These are phyloP conservation scores for Urtica urens DNA, from an alignment of 306 rosid genomes.

Conservation along the genomic window DNA sequence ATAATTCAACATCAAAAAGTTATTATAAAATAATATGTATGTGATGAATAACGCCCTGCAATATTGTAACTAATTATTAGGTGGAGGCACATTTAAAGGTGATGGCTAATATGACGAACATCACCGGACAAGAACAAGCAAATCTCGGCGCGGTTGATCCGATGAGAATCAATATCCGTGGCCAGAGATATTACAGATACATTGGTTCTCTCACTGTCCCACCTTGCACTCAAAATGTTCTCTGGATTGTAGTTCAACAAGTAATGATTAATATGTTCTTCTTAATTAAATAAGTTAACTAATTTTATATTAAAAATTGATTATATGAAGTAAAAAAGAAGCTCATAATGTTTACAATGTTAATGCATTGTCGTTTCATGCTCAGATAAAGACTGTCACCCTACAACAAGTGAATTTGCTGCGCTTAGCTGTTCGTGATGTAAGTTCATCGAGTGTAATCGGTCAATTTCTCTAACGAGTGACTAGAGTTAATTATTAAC, in stretches of 20 bases:
- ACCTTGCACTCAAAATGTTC: slow-evolving; percentile 50
- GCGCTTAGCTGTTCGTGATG: slow-evolving; percentile 63
- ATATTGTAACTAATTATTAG: too few species aligned
- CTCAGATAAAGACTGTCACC: slow-evolving; percentile 42
- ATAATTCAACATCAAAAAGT: slow-evolving; percentile 1
- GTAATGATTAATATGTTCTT: not conserved
- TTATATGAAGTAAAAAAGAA: not conserved
- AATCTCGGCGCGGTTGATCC: slow-evolving; percentile 35
- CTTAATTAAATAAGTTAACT: not conserved
- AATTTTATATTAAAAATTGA: not conserved
- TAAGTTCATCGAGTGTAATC: slow-evolving; percentile 27
- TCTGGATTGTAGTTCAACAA: slow-evolving; percentile 42
- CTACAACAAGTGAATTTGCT: slow-evolving; percentile 38
- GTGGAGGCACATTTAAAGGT: slow-evolving; percentile 19
- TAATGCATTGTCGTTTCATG: not conserved
- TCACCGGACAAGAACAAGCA: slow-evolving; percentile 3
- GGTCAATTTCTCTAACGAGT: not conserved
- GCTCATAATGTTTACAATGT: too few species aligned
- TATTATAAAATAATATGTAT: not conserved
- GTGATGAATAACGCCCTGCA: too few species aligned
- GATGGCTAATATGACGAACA: slow-evolving; percentile 6
- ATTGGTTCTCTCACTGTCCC: slow-evolving; percentile 69
- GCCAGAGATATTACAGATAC: slow-evolving; percentile 40
- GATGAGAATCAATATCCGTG: slow-evolving; percentile 9
- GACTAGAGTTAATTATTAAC: not conserved